phyloP scores from a whole-genome alignment of 2,329 filamentous ascomycete genomes.

The Pseudogymnoascus sp. region DNA sequence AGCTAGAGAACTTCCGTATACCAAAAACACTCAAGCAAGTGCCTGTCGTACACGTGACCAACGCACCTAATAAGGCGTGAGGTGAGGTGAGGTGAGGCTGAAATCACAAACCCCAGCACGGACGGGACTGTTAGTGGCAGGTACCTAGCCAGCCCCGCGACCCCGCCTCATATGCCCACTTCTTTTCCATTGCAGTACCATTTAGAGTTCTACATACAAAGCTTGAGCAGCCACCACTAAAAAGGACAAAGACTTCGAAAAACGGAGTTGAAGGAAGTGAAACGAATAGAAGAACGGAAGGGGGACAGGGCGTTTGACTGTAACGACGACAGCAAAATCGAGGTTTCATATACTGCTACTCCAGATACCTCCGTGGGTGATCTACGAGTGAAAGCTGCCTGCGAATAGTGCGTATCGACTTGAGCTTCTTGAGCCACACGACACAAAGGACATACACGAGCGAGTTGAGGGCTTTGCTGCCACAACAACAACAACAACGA shows the following conservation, averaged over 20 bases:
- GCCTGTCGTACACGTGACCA: background rate
- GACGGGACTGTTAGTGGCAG: conserved; percentile 4
- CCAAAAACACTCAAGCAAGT: too few species aligned
- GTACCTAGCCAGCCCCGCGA: conserved; percentile 2
- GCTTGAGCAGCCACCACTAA: background rate
- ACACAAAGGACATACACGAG: background rate
- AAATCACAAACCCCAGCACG: background rate
- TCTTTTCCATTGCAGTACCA: background rate
- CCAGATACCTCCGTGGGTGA: background rate
- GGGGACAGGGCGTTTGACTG: background rate
- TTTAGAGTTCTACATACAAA: background rate
- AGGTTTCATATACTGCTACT: background rate
- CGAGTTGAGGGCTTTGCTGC: background rate
- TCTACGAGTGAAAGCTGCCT: background rate
- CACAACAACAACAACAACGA: background rate
- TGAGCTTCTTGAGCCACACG: background rate
- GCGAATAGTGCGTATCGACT: background rate
- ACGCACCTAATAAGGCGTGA: conserved; percentile 1
- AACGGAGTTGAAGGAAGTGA: background rate
- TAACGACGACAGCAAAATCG: background rate
- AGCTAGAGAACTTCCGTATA: background rate
- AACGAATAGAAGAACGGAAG: background rate
- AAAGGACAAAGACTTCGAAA: background rate
- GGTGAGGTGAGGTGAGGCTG: conserved; percentile 7
- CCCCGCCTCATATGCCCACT: conserved; percentile 4